Base-by-base conservation (phyloP, 2,329 filamentous ascomycete species). In the Kalmusia sp. region DNA sequence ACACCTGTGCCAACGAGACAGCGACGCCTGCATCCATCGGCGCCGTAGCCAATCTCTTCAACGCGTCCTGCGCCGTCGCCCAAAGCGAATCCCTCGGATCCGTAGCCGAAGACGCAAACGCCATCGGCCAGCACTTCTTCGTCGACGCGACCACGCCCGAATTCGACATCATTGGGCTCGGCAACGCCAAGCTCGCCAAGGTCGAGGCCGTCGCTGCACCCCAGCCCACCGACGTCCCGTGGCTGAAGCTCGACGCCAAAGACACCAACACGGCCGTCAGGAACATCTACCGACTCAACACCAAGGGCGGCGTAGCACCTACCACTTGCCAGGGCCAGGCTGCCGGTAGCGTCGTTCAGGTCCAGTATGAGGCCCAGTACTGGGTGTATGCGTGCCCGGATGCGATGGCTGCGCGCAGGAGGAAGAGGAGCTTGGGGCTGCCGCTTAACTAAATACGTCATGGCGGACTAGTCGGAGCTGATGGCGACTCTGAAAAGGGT, bases 341-440 rank as follows among this genome's bases (percentile, higher is more conserved):
- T 0, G 54, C 61, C 4, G 69, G 62, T 0, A 55, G 61, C n/a
- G 59, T 69, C 9, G 91, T 97, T 59, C 80, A 88, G 57, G 85
- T 96, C n/a, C 80, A 91, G 65, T 97, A 98, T 76, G 80, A 90
- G 38, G 87, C 93, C 34, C 85, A 93, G 82, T 97, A 91, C 62
- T 87, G 84, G 88, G 86, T 82, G 44, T 84, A 75, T 54, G 74
- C 58, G 8, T 65, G 45, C 21, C 25, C 27, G 6, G 45, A 49
- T 12, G 52, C 45, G 2, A 24, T 55, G 30, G 52, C 52, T 34
- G 37, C 48, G 4, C 45, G 48, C 25, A 49, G 33, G 39, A 34
- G 22, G 39, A 55, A 41, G 49, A 52, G 53, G 25, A 52, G 53
- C 27, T 19, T 55, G 21, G 46, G 25, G 17, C 25, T 35, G 19